A percentile compares a stretch with the other conserved stretches of the same genome.
Evolutionary conservation across 2,329 filamentous ascomycete genomes (phyloP).

Genomic region (Sordariomycetes sp.): DNA sequence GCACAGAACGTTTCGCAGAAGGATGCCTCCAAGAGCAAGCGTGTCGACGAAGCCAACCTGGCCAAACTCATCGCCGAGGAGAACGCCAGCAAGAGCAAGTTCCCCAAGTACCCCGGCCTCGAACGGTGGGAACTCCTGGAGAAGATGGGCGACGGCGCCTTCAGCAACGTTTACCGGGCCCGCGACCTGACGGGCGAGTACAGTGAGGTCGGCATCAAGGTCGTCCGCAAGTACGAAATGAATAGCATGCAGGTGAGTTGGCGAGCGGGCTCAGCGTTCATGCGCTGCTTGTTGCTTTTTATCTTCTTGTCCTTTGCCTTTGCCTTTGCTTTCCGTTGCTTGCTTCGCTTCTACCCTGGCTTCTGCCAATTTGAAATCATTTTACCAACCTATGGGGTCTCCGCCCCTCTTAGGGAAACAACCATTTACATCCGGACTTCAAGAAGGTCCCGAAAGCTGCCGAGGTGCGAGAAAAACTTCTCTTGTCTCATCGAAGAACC

Average conservation of each 20-base stretch:
- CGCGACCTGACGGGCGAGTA: conserved; percentile 62
- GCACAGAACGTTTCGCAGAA: conserved; percentile 40
- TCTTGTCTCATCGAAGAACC: conserved; percentile 11
- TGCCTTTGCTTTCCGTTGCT: conserved; percentile 10
- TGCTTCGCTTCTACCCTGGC: conserved; percentile 2
- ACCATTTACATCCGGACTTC: conserved; percentile 92
- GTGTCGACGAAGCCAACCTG: conserved; percentile 57
- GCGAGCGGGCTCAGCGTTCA: conserved; percentile 4
- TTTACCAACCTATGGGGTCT: conserved; percentile 45
- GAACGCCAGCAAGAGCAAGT: conserved; percentile 73
- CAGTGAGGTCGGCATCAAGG: conserved; percentile 90
- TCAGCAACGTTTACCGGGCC: conserved; percentile 96
- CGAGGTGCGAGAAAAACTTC: conserved; percentile 68
- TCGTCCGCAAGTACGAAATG: conserved; percentile 98
- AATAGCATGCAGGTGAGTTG: conserved; percentile 92
- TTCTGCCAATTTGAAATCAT: conserved; percentile 13
- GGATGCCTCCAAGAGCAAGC: conserved; percentile 17
- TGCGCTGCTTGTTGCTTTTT: conserved; percentile 1
- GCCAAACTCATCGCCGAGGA: conserved; percentile 87
- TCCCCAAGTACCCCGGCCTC: conserved; percentile 51
- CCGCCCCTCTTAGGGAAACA: conserved; percentile 61
- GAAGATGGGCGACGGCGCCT: conserved; percentile 98
- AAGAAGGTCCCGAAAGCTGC: conserved; percentile 90
- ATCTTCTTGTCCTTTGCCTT: conserved; percentile 11
- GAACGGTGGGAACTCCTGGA: conserved; percentile 72